Evolutionary conservation across 2,329 filamentous ascomycete genomes (phyloP).

Genomic region (Setomelanomma holmii): DNA sequence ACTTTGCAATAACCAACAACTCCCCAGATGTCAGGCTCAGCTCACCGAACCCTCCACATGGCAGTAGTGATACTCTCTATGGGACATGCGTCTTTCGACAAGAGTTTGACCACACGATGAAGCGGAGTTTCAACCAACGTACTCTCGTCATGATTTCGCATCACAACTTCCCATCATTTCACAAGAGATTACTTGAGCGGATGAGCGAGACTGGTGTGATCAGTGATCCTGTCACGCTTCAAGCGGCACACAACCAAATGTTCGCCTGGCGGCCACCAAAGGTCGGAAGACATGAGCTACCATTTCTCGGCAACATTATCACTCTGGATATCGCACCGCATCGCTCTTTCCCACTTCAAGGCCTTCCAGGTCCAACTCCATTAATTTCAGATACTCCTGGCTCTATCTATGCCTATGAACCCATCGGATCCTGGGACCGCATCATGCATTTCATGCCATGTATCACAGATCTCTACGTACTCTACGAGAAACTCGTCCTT

Average conservation of each 20-base stretch:
- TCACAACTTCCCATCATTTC: slow-evolving; percentile 50
- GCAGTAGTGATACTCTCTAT: slow-evolving; percentile 46
- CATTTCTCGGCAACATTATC: slow-evolving; percentile 48
- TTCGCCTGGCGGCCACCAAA: slow-evolving; percentile 46
- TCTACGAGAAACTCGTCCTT: slow-evolving; percentile 51
- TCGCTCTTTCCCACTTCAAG: slow-evolving; percentile 50
- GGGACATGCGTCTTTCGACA: slow-evolving; percentile 51
- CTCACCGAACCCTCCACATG: slow-evolving; percentile 49
- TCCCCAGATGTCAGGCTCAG: slow-evolving; percentile 64
- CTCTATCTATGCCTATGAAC: slow-evolving; percentile 51
- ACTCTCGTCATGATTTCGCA: slow-evolving; percentile 51
- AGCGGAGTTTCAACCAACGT: slow-evolving; percentile 52
- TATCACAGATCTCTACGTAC: slow-evolving; percentile 50
- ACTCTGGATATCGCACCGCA: slow-evolving; percentile 51
- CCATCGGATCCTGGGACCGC: slow-evolving; percentile 48
- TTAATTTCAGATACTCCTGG: slow-evolving; percentile 38
- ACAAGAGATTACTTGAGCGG: slow-evolving; percentile 42
- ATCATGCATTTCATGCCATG: slow-evolving; percentile 51
- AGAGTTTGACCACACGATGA: slow-evolving; percentile 50
- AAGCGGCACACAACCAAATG: slow-evolving; percentile 49
- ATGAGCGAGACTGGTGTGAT: slow-evolving; percentile 48
- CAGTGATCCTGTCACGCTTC: slow-evolving; percentile 48
- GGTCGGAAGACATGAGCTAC: slow-evolving; percentile 47
- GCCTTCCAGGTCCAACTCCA: slow-evolving; percentile 39
- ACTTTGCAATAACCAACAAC: slow-evolving; percentile 51